Percentiles rank a stretch among this genome's conserved stretches.
phyloP scores from a whole-genome alignment of 768 basidiomycete genomes.

The Gautieria morchelliformis region DNA sequence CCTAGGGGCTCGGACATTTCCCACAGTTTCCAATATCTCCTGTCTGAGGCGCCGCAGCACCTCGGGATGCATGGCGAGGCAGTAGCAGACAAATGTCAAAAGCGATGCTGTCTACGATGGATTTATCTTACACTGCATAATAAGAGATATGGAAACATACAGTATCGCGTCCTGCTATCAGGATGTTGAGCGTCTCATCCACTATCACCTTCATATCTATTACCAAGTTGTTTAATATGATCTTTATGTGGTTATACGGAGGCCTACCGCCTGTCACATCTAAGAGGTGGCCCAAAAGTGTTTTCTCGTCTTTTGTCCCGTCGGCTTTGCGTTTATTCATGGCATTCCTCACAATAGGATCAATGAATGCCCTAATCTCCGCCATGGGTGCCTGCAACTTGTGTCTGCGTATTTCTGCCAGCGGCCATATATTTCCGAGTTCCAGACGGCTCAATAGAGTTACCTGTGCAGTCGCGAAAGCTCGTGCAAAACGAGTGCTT shows the following conservation, averaged over 20 bases:
- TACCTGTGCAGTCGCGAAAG: constrained; percentile 42
- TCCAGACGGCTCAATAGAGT: constrained; percentile 29
- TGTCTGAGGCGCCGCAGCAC: constrained; percentile 12
- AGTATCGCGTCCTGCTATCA: constrained; percentile 39
- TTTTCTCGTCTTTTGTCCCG: constrained; percentile 9
- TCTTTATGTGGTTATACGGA: background rate
- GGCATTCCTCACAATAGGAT: constrained; percentile 43
- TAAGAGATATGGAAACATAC: constrained; percentile 17
- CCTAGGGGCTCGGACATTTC: background rate
- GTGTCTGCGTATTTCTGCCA: constrained; percentile 44
- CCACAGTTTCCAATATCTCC: constrained; percentile 16
- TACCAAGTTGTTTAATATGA: constrained; percentile 12
- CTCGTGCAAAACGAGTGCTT: constrained; percentile 31
- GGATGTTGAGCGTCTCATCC: constrained; percentile 34
- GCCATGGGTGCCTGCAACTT: constrained; percentile 34
- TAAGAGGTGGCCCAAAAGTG: constrained; percentile 16
- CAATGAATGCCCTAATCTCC: constrained; percentile 40
- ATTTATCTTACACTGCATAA: background rate
- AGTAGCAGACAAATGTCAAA: constrained; percentile 22
- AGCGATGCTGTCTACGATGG: constrained; percentile 19
- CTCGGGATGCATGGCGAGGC: constrained; percentile 19
- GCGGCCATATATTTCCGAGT: constrained; percentile 38
- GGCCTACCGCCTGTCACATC: constrained; percentile 14
- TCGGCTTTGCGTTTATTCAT: constrained; percentile 16
- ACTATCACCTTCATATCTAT: constrained; percentile 25